Evolutionary conservation across 2,329 filamentous ascomycete species (phyloP), one percentile per base, ranked within the genome.

Genomic region (Diplocarpon mali): DNA sequence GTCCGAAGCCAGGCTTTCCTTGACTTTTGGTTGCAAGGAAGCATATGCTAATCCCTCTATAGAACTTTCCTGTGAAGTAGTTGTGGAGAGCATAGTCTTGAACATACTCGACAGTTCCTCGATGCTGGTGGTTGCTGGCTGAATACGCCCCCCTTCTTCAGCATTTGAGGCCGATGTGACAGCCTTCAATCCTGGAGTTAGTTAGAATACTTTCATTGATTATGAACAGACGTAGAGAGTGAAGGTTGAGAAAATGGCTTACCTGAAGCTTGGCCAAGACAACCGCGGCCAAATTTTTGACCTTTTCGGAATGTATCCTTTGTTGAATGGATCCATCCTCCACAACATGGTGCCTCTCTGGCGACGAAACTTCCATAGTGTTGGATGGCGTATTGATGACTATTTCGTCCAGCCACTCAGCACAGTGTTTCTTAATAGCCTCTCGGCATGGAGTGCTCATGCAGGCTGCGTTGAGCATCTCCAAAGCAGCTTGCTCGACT

Each of bases 31-130:
- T 57, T 87, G 86, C 31, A 96, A 73, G 9, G 90, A 94, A 4
- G 88, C 82, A 62, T 95, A 96, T 12, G 90, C 92, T 48, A 98
- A 69, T 5, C 90, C 92, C 65, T 98, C 92, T 44, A 96, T 78
- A 1, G 85, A 82, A 59, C 84, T 79, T 56, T 83, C 76, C 49
- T 75, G 73, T 50, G 70, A 71, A 43, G 70, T 67, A 29, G 76
- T 70, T 36, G 77, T 70, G 36, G 75, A 70, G 37, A 88, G 70
- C 67, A 88, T 80, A 42, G 76, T 77, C 40, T 73, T 76, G 53
- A 84, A 82, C 60, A 77, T 73, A 50, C 67, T 68, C 31, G 76
- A 74, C 9, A 84, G 66, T n/a, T 80, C 76, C 53, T 83, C 78
- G 48, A 83, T 76, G 51, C 70, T 80, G 11, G 75, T 77, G 36